phyloP scores from a whole-genome alignment of 805 yeast genomes.

The Lipomyces japonicus region DNA sequence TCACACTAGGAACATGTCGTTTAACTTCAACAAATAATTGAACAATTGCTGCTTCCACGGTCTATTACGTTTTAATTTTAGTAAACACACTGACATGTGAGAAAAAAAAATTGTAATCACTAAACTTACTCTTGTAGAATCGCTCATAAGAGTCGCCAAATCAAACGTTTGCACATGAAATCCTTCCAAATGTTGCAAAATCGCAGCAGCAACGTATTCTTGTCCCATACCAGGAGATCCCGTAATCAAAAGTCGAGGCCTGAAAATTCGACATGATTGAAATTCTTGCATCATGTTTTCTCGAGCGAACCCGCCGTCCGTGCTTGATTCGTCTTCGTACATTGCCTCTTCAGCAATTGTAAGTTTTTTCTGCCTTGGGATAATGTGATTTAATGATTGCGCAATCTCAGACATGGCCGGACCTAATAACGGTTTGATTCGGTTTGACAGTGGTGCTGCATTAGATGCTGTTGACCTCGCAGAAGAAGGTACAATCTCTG shows the following conservation, averaged over 20 bases:
- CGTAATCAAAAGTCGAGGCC: conserved; percentile 72
- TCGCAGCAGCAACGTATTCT: conserved; percentile 75
- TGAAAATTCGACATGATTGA: conserved; percentile 62
- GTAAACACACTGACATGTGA: neutral
- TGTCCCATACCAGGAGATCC: conserved; percentile 85
- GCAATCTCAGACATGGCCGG: conserved; percentile 48
- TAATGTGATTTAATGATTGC: conserved; percentile 48
- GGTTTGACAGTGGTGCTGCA: conserved; percentile 75
- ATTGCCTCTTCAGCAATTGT: conserved; percentile 66
- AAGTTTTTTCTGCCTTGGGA: conserved; percentile 57
- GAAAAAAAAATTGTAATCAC: neutral
- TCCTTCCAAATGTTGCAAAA: conserved; percentile 79
- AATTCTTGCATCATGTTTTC: conserved; percentile 55
- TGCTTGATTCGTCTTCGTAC: conserved; percentile 54
- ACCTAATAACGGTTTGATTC: conserved; percentile 61
- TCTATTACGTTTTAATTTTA: conserved; percentile 28
- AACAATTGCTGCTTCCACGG: conserved; percentile 79
- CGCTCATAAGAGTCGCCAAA: conserved; percentile 69
- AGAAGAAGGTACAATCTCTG: conserved; percentile 80
- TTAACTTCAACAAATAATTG: conserved; percentile 83
- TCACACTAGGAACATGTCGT: conserved; percentile 81
- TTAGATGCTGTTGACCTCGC: conserved; percentile 74
- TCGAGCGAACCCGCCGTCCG: conserved; percentile 63
- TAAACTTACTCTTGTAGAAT: conserved; percentile 51
- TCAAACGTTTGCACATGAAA: conserved; percentile 85